Base-by-base conservation (phyloP, 1,139 yeast species). In the Saccharomyces pastorianus region DNA sequence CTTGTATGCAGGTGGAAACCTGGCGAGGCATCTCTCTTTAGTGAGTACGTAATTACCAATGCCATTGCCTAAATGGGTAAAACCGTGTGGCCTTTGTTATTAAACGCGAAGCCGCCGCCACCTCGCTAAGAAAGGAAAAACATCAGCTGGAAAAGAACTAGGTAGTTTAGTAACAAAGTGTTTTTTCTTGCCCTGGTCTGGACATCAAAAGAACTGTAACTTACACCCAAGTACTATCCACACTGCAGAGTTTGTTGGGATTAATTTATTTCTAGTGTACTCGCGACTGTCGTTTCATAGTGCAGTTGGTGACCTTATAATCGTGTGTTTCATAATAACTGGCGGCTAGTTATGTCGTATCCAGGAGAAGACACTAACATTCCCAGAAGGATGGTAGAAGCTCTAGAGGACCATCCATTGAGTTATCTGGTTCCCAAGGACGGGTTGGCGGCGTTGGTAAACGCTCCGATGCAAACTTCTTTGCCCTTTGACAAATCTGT, bases 381-480 rank as follows among this genome's bases (percentile, higher is more conserved):
- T 8, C 69, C 71, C 9, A 65, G 64, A 51, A 58, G 63, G 5
- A 51, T 67, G 8, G 28, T 63, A 2, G 69, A 64, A 17, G 60
- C 68, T n/a, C 52, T 68, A n/a, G 57, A 57, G 9, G 49, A 52
- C 32, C 66, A 64, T 47, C 70, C 71, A 6, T 46, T 68, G n/a
- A 59, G 58, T 38, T 59, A 61, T 53, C 53, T 68, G 41, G 59
- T 67, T 3, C 71, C 71, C 3, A 67, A 68, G 50, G 62, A 57
- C 31, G 64, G 59, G 5, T 52, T 67, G 3, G 54, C 61, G 2
- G 44, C 57, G 7, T 38, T 64, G 31, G 47, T 64, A 13, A 56
- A 49, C n/a, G 51, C 61, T 1, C 54, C 61, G 4, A 46, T 64
- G 27, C 47, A 54, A 6, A 38, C 56, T 9, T 47, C 59, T 17